Percentiles rank a stretch among this genome's conserved stretches.
Evolutionary conservation across 2,329 filamentous ascomycete genomes (phyloP).

Genomic region (Calonectria montana): DNA sequence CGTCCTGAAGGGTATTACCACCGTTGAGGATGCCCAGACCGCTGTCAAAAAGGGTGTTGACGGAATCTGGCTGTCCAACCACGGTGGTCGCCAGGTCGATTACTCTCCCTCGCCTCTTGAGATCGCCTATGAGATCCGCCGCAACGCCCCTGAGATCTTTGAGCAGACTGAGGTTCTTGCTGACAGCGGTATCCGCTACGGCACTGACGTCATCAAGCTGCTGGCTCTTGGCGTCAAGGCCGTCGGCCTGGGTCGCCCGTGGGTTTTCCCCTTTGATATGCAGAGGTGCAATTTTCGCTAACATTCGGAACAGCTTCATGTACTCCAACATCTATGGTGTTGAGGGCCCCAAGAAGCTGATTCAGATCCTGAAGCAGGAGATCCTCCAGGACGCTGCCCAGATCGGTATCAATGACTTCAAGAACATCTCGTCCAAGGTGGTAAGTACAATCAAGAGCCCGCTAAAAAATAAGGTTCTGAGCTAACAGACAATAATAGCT

Average conservation of each 20-base stretch:
- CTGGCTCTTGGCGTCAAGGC: slow-evolving; percentile 53
- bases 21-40: slow-evolving; percentile 49
- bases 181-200: slow-evolving; percentile 53
- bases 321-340: slow-evolving; percentile 62
- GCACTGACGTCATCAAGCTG: slow-evolving; percentile 53
- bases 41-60: slow-evolving; percentile 47
- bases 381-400: slow-evolving; percentile 51
- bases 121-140: slow-evolving; percentile 46
- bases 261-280: not conserved
- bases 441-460: slow-evolving; percentile 24
- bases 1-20: slow-evolving; percentile 53
- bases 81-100: slow-evolving; percentile 56
- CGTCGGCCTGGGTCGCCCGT: slow-evolving; percentile 56
- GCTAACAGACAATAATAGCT: slow-evolving; percentile 32
- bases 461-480: not conserved
- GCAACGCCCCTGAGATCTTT: slow-evolving; percentile 51
- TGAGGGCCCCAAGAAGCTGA: slow-evolving; percentile 58
- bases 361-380: slow-evolving; percentile 61
- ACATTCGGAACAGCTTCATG: slow-evolving; percentile 50
- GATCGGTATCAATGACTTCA: slow-evolving; percentile 44
- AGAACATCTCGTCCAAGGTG: slow-evolving; percentile 37
- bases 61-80: slow-evolving; percentile 55
- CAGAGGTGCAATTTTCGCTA: not conserved
- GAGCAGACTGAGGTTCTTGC: slow-evolving; percentile 50
- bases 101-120: slow-evolving; percentile 42